phyloP scores from a whole-genome alignment of 2,329 filamentous ascomycete species.

The Ophiostoma montium region DNA sequence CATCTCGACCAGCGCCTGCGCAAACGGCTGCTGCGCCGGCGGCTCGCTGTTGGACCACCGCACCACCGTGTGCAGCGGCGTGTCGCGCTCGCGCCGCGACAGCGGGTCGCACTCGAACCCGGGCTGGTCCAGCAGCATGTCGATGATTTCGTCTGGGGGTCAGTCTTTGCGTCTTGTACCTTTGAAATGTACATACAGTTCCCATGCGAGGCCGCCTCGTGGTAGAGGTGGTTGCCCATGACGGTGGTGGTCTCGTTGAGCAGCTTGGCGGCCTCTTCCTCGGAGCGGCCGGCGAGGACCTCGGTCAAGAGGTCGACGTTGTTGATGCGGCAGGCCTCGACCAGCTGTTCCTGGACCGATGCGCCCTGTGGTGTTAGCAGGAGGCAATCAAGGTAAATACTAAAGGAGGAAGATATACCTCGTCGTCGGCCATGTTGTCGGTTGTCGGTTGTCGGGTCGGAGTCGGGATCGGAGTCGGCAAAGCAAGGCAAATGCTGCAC shows the following conservation, averaged over 20 bases:
- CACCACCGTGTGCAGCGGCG: conserved; percentile 65
- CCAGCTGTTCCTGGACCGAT: conserved; percentile 67
- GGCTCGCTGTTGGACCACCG: conserved; percentile 60
- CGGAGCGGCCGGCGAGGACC: conserved; percentile 47
- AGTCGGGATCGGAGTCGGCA: background rate
- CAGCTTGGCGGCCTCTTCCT: conserved; percentile 55
- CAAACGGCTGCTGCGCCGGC: conserved; percentile 48
- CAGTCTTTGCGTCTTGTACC: background rate
- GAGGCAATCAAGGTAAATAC: background rate
- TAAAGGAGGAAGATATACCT: conserved; percentile 3
- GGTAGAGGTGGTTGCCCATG: conserved; percentile 77
- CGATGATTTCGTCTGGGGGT: conserved; percentile 57
- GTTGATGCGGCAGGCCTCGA: conserved; percentile 88
- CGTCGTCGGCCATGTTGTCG: conserved; percentile 15
- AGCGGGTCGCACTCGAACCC: conserved; percentile 73
- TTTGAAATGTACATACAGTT: conserved; percentile 46
- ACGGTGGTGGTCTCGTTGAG: conserved; percentile 79
- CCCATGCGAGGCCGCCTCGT: conserved; percentile 74
- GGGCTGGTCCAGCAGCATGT: conserved; percentile 69
- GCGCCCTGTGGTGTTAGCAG: conserved; percentile 49
- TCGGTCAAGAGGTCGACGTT: conserved; percentile 75
- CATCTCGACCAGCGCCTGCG: conserved; percentile 56
- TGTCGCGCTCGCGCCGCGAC: conserved; percentile 58
- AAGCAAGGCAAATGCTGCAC: too few relatives aligned
- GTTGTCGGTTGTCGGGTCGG: too few relatives aligned